These are phyloP conservation scores for Xerocomus potaroensis DNA, from an alignment of 768 basidiomycete genomes.

Conservation along the genomic window DNA sequence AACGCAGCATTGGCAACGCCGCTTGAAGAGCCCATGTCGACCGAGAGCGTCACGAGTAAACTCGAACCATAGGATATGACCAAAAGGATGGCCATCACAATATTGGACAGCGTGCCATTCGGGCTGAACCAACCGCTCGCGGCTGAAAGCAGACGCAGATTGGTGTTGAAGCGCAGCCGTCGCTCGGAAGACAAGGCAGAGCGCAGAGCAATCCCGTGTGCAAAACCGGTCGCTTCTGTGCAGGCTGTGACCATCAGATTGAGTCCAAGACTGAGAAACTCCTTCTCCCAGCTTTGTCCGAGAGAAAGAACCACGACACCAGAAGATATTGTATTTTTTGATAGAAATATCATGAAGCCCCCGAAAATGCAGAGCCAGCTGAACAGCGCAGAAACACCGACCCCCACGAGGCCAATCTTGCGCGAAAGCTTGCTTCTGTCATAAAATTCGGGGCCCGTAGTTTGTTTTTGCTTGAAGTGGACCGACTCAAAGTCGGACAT, in stretches of 20 bases:
- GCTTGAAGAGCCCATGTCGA: conserved; percentile 17
- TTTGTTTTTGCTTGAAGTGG: conserved; percentile 18
- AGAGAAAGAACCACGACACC: conserved; percentile 22
- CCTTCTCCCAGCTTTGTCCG: conserved; percentile 9
- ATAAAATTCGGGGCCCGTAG: conserved; percentile 25
- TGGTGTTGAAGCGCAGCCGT: conserved; percentile 26
- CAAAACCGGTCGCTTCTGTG: conserved; percentile 28
- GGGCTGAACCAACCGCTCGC: conserved; percentile 15
- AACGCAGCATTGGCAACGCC: neutral
- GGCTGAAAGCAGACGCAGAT: conserved; percentile 28
- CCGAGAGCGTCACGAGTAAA: conserved; percentile 18
- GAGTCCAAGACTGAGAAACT: conserved; percentile 23
- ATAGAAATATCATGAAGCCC: conserved; percentile 21
- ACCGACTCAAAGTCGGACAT: conserved; percentile 20
- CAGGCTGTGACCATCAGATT: conserved; percentile 26
- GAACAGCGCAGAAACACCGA: conserved; percentile 21
- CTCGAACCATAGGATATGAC: conserved; percentile 28
- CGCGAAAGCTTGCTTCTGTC: conserved; percentile 26
- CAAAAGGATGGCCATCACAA: conserved; percentile 26
- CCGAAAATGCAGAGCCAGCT: conserved; percentile 20
- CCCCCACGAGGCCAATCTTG: conserved; percentile 20
- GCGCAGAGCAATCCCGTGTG: conserved; percentile 26
- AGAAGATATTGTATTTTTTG: conserved; percentile 20
- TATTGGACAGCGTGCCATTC: conserved; percentile 21
- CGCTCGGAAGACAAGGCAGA: conserved; percentile 24